Conservation (phyloP, 257 asterid species). For the Solanum bulbocastanum region DNA sequence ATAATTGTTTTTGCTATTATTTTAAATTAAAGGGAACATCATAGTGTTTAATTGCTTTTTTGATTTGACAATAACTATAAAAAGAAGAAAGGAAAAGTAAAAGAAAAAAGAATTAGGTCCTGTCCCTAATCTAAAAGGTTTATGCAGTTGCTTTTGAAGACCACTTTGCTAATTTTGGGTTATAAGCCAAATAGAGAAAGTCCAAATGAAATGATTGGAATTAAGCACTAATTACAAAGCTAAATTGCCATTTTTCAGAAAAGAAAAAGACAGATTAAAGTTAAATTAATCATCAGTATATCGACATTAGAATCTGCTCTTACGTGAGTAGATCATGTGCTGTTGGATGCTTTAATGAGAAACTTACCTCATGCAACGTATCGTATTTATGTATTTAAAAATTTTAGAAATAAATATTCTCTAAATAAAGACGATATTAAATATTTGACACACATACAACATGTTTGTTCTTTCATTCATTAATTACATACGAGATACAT, state of each 20-base stretch:
- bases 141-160: not conserved
- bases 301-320: not conserved
- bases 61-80: not conserved
- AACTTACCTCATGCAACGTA: not conserved
- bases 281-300: not conserved
- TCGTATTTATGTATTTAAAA: not conserved
- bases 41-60: not conserved
- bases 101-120: not conserved
- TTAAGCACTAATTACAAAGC: not conserved
- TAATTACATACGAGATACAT: too few species aligned
- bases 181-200: not conserved
- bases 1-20: not conserved
- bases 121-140: not conserved
- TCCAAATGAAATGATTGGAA: not conserved
- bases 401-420: not conserved
- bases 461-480: too few species aligned
- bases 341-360: not conserved
- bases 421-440: not conserved
- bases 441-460: not conserved
- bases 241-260: not conserved
- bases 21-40: not conserved
- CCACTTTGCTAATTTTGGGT: not conserved
- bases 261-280: not conserved
- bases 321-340: not conserved
- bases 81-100: not conserved